Evolutionary conservation across 140 eudicot species (phyloP), one percentile per base, ranked within the genome.

Genomic region (Bidens hawaiensis): DNA sequence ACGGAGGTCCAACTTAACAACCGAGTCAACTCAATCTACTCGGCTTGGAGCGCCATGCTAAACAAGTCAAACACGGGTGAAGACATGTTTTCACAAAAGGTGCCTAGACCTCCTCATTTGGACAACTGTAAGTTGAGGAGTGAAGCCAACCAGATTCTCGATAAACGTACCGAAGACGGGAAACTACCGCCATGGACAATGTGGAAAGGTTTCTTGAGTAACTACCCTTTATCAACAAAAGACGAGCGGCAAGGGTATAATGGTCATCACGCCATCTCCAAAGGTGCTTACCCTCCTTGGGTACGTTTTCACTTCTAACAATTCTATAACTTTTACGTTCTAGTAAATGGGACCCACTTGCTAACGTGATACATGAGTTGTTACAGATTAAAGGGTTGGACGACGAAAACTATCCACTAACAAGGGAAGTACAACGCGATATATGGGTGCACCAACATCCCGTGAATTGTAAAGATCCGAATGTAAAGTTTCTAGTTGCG

Each of bases 381-480:
- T 36, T 51, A 67, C 73, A 93, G 99, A 64, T 93, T 11, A 64
- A 65, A 23, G 99, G 99, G 51, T 93, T 97, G 4, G 95, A 93
- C 18, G 94, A 82, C 55, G 97, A 93, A 46, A 93, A 93, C 47
- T 93, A 93, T 60, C 99, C 99, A 1, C 72, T 85, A 26, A 88
- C 99, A 24, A 93, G 99, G 78, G 72, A 85, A 77, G 99, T 77
- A 74, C 97, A 93, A 64, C 76, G 82, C 7, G 97, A 93, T 49
- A 71, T 93, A 64, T 93, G 99, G 99, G 81, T 85, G 64, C 90
- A 85, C 77, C 99, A 93, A 70, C 99, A 93, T 79, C 99, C 99
- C 0, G 33, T 70, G 9, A 79, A 85, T 73, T 93, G 99, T 76
- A 76, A 62, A 13, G 99, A 88, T 67, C 78, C 90, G 0, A 69